Evolutionary conservation across 139 green algal genomes (phyloP), one percentile per base, ranked within the genome.

Genomic region (Diplosphaera chodatii): DNA sequence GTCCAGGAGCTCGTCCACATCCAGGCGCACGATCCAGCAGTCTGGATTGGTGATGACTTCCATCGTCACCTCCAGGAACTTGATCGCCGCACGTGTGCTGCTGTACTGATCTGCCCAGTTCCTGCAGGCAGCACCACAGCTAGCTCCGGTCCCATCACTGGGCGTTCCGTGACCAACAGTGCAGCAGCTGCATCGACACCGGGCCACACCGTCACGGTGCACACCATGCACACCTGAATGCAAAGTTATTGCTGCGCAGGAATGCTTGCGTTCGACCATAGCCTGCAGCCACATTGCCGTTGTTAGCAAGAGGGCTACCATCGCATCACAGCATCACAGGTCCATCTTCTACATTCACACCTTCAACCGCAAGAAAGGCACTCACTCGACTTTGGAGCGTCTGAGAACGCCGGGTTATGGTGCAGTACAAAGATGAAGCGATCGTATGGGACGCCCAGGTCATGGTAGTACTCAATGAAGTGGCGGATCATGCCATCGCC

Each of bases 341-440:
- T n/a, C n/a, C n/a, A n/a, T n/a, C n/a, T n/a, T n/a, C n/a, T n/a
- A n/a, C n/a, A n/a, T n/a, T n/a, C n/a, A n/a, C n/a, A n/a, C n/a
- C n/a, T n/a, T n/a, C n/a, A n/a, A n/a, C n/a, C n/a, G n/a, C n/a
- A n/a, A n/a, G n/a, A n/a, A n/a, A n/a, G n/a, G n/a, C n/a, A 59
- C 48, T 59, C 48, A 59, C 48, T 59, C 3, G 48, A 59, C 10
- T 21, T 59, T 3, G 13, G 13, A 59, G 22, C 18, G 16, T 59
- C 48, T 3, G 48, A 18, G 48, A 59, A 76, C 3, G 66, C 73
- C 0, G 80, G 71, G 27, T 77, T 82, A 63, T 83, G 75, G 80
- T 86, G 83, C 40, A 86, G 48, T 32, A 83, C 55, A 22, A 86
- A 68, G n/a, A 86, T 72, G 48, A 86, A 80, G 71, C 76, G 72